A percentile compares a stretch with the other conserved stretches of the same genome.
Evolutionary conservation across 2,329 filamentous ascomycete species (phyloP).

Genomic region (Trichoderma harzianum): DNA sequence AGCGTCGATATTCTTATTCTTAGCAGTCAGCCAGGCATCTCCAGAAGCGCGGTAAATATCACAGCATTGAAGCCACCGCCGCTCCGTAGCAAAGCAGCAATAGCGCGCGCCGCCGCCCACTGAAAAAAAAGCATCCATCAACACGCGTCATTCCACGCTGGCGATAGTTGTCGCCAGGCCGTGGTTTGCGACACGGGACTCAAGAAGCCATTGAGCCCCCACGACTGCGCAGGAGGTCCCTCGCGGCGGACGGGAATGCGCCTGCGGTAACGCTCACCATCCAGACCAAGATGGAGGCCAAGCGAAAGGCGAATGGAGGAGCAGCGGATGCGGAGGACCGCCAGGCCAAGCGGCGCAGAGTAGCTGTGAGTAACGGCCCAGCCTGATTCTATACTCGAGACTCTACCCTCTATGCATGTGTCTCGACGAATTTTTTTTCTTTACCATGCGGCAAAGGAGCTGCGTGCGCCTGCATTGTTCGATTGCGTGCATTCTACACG

Average conservation of each 20-base stretch:
- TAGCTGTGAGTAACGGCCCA: slow-evolving; percentile 41
- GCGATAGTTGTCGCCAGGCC: neutral
- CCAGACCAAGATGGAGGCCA: slow-evolving; percentile 49
- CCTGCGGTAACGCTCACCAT: slow-evolving; percentile 24
- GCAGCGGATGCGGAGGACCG: slow-evolving; percentile 50
- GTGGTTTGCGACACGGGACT: slow-evolving; percentile 15
- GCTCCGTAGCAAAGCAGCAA: slow-evolving; percentile 2
- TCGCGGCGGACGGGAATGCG: slow-evolving; percentile 28
- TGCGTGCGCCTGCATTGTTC: neutral
- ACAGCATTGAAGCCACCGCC: neutral
- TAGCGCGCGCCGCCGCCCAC: slow-evolving; percentile 21
- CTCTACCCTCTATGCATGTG: neutral
- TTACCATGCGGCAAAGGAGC: neutral
- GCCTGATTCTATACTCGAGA: neutral
- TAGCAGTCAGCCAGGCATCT: neutral
- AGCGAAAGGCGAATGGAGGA: slow-evolving; percentile 51
- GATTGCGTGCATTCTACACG: neutral
- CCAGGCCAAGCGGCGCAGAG: slow-evolving; percentile 54
- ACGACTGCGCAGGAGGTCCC: slow-evolving; percentile 17
- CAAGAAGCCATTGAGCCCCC: slow-evolving; percentile 28
- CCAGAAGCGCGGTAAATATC: neutral
- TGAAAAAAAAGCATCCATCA: slow-evolving; percentile 1
- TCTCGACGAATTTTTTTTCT: neutral
- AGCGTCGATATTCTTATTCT: neutral
- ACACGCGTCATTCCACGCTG: slow-evolving; percentile 24